Evolutionary conservation across 2,329 filamentous ascomycete genomes (phyloP).

Genomic region (Colletotrichum magnum): DNA sequence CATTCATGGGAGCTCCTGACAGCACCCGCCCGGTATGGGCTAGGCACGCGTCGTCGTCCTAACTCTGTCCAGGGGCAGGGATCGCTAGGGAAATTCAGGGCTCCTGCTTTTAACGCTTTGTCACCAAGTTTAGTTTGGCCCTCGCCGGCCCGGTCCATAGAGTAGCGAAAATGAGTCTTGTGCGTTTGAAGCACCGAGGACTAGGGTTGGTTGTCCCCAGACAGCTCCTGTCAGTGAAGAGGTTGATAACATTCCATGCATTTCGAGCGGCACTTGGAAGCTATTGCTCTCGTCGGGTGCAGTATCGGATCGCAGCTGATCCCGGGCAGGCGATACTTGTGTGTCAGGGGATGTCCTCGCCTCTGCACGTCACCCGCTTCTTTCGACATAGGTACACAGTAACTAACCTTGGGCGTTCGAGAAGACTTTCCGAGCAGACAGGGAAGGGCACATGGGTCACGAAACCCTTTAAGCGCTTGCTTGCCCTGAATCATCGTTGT

Average conservation of each 20-base stretch:
- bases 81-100: slow-evolving; percentile 30
- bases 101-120: slow-evolving; percentile 39
- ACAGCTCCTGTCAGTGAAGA: slow-evolving; percentile 10
- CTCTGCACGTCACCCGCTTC: slow-evolving; percentile 18
- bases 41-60: slow-evolving; percentile 26
- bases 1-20: not conserved
- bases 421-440: slow-evolving; percentile 9
- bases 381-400: too few relatives aligned
- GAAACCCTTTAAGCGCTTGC: not conserved
- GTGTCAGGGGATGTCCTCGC: slow-evolving; percentile 15
- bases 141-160: slow-evolving; percentile 36
- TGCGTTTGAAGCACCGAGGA: slow-evolving; percentile 1
- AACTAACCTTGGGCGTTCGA: slow-evolving; percentile 12
- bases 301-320: not conserved
- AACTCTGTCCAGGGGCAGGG: slow-evolving; percentile 28
- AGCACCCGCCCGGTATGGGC: not conserved
- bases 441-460: not conserved
- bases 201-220: not conserved
- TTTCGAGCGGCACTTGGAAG: not conserved
- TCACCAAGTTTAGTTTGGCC: slow-evolving; percentile 19
- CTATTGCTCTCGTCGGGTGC: not conserved
- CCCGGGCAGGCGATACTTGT: not conserved
- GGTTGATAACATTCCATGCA: not conserved
- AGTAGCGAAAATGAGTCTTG: slow-evolving; percentile 16
- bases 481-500: slow-evolving; percentile 12